Base-by-base conservation (phyloP, 768 basidiomycete species). In the Termitomyces titanicus region DNA sequence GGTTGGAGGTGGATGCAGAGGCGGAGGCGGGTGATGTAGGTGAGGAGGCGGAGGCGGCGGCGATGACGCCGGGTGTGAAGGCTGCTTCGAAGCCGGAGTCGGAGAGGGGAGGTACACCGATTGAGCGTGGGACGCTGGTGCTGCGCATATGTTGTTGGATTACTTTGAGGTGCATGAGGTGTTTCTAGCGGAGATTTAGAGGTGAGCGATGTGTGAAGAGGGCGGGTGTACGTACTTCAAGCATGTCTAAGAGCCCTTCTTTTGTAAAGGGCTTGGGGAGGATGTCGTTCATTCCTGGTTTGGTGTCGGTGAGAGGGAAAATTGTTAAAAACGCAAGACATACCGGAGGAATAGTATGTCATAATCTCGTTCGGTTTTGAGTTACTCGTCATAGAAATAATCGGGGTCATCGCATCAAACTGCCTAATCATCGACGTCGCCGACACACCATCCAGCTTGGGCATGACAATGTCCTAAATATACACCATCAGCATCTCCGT, bases 331-430 rank as follows among this genome's bases (percentile, higher is more conserved):
- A 15, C 61, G 10, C 20, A 37, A 29, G 20, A 56, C 76, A 38
- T 37, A 78, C 82, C 89, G 39, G 86, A 86, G 27, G 87, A 85
- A 68, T 88, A 89, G 66, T 95, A 96, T 8, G 86, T 91, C 84
- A 95, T 86, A 58, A 96, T 88, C 70, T 96, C 90, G 71, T 89
- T 88, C 25, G 94, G 94, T 63, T 92, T 89, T 52, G 91, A 92
- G 69, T 94, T 96, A 64, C 86, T 88, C 50, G 95, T 98, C 96
- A 98, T 98, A 22, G 94, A 96, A 61, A 98, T 97, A 68, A 98
- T 98, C 5, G 96, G 96, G 39, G 95, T 97, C 75, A 87, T 88
- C 55, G 86, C 84, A 73, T 98, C 94, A 67, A 98, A 98, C 72
- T 94, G 92, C 17, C 96, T 81, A 62, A 98, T 97, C 63, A 98